Evolutionary conservation across 495 filamentous ascomycete species (phyloP), one percentile per base, ranked within the genome.

Genomic region (Aspergillus mulundensis): DNA sequence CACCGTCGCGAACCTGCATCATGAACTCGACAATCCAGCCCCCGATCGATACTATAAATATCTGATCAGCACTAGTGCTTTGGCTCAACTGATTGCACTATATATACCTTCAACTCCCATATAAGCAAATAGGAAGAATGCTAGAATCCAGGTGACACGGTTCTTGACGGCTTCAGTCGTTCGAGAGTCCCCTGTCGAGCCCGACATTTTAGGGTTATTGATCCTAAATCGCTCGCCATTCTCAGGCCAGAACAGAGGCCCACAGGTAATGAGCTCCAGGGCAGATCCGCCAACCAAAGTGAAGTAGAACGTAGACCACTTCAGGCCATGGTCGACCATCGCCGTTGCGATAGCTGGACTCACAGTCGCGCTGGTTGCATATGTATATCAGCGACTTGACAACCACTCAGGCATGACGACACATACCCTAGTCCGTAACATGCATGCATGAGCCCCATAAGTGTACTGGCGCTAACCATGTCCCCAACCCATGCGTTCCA

Each of bases 401-500:
- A 40, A 3, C 20, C 23, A 23, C n/a, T 7, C 21, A 15, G 7
- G 0, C 19, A 8, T 28, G 6, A 25, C 10, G 12, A 18, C 28
- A 40, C 53, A 41, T 30, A 55, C 53, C 83, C 81, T 6, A 79
- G 53, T 39, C 83, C 79, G 63, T 79, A 81, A 61, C 75, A 76
- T 12, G 70, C 74, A 65, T 84, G 79, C 49, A 81, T 20, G n/a
- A 81, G 67, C 19, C 82, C 78, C 39, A 83, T 64, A 15, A 81
- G 57, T 57, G 77, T 69, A 54, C 77, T 83, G 25, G 75, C 65
- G 61, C 81, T 77, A 12, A 75, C 73, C 74, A 85, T 74, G 45
- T 74, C 75, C 23, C 77, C 79, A 30, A 80, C 75, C 72, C 80
- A 81, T n/a, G 83, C 74, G 59, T 85, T 86, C 79, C 80, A 84